These are phyloP conservation scores for Tylopilus felleus DNA, from an alignment of 768 basidiomycete genomes.

Conservation along the genomic window DNA sequence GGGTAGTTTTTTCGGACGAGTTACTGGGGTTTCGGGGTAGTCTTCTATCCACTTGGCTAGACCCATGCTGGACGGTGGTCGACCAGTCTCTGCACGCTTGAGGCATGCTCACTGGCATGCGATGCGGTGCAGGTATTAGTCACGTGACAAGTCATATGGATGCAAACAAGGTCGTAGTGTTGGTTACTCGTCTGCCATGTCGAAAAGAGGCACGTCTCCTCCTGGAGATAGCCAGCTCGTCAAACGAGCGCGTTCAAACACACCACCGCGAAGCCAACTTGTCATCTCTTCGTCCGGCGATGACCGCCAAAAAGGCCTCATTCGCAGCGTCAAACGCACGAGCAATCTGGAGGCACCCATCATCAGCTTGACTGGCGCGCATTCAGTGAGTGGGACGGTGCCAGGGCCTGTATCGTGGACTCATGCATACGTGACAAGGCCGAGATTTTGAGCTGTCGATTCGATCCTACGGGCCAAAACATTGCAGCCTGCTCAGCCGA, in stretches of 20 bases:
- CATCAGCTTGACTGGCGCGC: constrained; percentile 83
- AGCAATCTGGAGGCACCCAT: constrained; percentile 93
- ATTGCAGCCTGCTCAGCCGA: constrained; percentile 92
- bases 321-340: constrained; percentile 88
- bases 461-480: constrained; percentile 91
- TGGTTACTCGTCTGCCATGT: constrained; percentile 45
- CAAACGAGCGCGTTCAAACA: constrained; percentile 54
- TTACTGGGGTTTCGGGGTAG: no score
- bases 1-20: no score
- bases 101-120: no score
- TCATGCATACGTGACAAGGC: constrained; percentile 39
- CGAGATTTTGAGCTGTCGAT: constrained; percentile 89
- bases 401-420: background rate
- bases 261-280: constrained; percentile 62
- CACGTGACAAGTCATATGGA: no score
- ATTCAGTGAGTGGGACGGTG: constrained; percentile 55
- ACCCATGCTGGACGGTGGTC: no score
- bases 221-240: constrained; percentile 51
- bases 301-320: constrained; percentile 71
- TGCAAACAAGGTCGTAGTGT: background rate
- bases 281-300: constrained; percentile 73
- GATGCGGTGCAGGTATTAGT: no score
- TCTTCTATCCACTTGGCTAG: no score
- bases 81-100: no score
- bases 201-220: constrained; percentile 66